A percentile compares a stretch with the other conserved stretches of the same genome.
phyloP scores from a whole-genome alignment of 2,329 filamentous ascomycete genomes.

The Scedosporium aurantiacum region DNA sequence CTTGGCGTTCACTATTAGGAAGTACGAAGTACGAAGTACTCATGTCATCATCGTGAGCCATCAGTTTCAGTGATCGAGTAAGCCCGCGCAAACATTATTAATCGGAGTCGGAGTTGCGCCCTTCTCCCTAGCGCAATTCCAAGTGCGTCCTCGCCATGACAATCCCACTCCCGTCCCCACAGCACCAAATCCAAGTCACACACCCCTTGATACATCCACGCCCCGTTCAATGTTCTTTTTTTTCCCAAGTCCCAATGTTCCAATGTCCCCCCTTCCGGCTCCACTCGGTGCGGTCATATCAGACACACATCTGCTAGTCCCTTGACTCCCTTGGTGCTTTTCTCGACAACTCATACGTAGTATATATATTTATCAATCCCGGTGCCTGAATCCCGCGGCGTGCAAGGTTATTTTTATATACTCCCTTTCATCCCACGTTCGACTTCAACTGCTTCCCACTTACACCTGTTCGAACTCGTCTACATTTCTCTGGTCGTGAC shows the following conservation, averaged over 20 bases:
- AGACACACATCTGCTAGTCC: not conserved
- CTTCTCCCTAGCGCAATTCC: not conserved
- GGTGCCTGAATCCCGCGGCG: constrained; percentile 1
- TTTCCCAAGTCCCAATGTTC: not conserved
- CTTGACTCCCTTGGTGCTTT: not conserved
- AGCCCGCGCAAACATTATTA: constrained; percentile 1
- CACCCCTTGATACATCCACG: not conserved
- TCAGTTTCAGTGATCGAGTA: not conserved
- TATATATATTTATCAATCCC: not conserved
- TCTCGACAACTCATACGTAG: too few species aligned
- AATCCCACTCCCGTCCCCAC: not conserved
- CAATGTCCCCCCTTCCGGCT: not conserved
- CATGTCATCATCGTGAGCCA: not conserved
- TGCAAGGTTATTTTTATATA: not conserved
- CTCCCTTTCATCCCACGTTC: not conserved
- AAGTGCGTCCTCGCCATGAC: not conserved
- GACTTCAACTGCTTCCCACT: not conserved
- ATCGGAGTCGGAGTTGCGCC: not conserved
- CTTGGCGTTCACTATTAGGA: not conserved
- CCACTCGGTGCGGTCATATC: not conserved
- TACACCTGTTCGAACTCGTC: not conserved
- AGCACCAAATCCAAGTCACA: not conserved
- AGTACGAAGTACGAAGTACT: not conserved
- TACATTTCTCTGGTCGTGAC: not conserved
- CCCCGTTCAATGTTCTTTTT: not conserved